Evolutionary conservation across 257 asterid genomes (phyloP).

Genomic region (Gynochthodes officinalis): DNA sequence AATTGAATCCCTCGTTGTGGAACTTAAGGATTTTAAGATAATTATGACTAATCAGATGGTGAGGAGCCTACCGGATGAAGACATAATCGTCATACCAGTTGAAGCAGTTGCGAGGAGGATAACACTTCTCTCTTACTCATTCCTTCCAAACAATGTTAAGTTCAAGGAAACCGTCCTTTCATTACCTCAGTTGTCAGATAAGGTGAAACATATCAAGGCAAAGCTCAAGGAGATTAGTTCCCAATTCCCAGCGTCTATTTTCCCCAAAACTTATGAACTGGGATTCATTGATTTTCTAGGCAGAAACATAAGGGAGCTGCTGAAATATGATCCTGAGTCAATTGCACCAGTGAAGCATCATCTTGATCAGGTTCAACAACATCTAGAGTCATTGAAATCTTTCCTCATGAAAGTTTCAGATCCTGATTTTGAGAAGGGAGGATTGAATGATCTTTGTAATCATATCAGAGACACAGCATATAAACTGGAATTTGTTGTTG

Average conservation of each 20-base stretch:
- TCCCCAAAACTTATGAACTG: background rate
- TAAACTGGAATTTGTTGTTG: too few species aligned
- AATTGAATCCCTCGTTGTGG: background rate
- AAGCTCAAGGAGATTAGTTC: background rate
- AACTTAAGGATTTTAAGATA: background rate
- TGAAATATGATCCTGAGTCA: background rate
- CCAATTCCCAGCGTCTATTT: background rate
- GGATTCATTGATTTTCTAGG: background rate
- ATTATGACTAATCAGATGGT: background rate
- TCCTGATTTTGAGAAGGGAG: background rate
- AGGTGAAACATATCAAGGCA: background rate
- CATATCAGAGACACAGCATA: background rate
- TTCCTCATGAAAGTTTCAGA: background rate
- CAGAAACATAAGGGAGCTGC: conserved; percentile 2
- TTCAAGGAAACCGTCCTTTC: background rate
- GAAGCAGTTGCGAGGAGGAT: background rate
- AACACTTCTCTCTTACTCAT: background rate
- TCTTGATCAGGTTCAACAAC: background rate
- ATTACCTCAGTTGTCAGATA: background rate
- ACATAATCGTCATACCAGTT: background rate
- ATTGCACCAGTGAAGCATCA: background rate
- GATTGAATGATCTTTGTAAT: background rate
- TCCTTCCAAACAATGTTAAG: background rate
- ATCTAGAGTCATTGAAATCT: background rate
- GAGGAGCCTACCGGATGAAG: background rate